phyloP scores from a whole-genome alignment of 2,329 filamentous ascomycete species.

The Pseudogymnoascus sp. region DNA sequence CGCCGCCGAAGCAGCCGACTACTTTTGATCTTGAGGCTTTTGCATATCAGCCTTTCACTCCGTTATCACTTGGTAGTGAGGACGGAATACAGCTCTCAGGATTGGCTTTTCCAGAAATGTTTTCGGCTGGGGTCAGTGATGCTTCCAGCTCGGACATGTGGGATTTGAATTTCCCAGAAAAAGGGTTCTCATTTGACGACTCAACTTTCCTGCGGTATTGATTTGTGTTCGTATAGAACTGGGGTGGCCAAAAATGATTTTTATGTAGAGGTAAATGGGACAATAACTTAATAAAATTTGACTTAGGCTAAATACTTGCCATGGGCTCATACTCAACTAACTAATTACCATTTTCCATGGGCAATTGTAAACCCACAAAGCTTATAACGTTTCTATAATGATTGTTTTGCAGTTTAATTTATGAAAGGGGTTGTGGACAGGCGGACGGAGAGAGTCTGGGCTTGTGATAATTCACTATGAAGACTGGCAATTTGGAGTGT shows the following conservation, averaged over 20 bases:
- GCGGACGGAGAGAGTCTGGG: neutral
- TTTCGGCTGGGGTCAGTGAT: conserved; percentile 1
- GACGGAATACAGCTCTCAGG: neutral
- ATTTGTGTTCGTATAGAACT: neutral
- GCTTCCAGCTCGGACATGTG: conserved; percentile 5
- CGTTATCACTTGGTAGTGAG: neutral
- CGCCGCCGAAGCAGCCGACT: neutral
- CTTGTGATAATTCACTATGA: neutral
- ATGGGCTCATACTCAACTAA: neutral
- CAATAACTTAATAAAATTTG: neutral
- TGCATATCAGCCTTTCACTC: neutral
- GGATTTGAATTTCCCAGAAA: conserved; percentile 1
- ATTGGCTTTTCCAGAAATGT: neutral
- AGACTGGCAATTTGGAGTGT: neutral
- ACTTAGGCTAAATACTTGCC: neutral
- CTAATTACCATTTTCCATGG: neutral
- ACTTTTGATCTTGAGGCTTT: neutral
- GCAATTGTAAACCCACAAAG: neutral
- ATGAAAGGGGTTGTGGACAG: neutral
- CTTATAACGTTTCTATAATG: neutral
- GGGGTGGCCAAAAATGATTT: neutral
- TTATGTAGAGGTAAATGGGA: conserved; percentile 1
- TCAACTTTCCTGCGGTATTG: neutral
- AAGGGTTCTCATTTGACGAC: neutral
- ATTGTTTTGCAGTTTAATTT: neutral